Base-by-base conservation (phyloP, 768 basidiomycete species). In the Mycena sanguinolenta region DNA sequence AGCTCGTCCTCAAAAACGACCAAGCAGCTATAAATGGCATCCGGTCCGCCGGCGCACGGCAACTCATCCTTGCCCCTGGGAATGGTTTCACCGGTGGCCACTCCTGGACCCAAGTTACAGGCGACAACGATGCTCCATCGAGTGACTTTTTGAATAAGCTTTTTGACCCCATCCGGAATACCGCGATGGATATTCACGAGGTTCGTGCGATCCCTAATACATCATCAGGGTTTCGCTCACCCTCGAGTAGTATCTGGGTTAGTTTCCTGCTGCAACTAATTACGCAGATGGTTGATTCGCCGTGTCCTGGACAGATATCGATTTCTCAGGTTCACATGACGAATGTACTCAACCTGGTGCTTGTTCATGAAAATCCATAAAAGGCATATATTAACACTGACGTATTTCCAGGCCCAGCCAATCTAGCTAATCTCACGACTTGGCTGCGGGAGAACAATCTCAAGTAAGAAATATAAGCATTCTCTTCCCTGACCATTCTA, bases 61-160 rank as follows among this genome's bases (percentile, higher is more conserved):
- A 86, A 70, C 80, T 86, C 60, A 85, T 86, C 65, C 77, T 86
- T 16, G 84, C 84, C 2, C 84, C 85, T 1, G 85, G 85, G 3
- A 86, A 86, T 58, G 85, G 82, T 0, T 86, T 82, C 64, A 86
- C 84, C 17, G 85, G 85, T 1, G 84, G 84, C 0, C 84, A 86
- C 62, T 78, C 84, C 0, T 85, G 81, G 82, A 85, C 80, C 0
- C 82, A 86, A 62, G 60, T 72, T 7, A 81, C 82, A 1, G 81
- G 82, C 12, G 62, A 65, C 10, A 76, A 77, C 1, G 77, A 81
- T 34, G 79, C 77, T 0, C 85, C 85, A 1, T 85, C 84, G 0
- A 84, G 83, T 42, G 83, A 84, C 25, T 84, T 83, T 70, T 46
- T 86, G 79, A 81, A 83, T 54, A 79, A 79, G 70, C 74, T 86